These are phyloP conservation scores for Huntiella savannae DNA, from an alignment of 2,329 filamentous ascomycete genomes.

Conservation along the genomic window DNA sequence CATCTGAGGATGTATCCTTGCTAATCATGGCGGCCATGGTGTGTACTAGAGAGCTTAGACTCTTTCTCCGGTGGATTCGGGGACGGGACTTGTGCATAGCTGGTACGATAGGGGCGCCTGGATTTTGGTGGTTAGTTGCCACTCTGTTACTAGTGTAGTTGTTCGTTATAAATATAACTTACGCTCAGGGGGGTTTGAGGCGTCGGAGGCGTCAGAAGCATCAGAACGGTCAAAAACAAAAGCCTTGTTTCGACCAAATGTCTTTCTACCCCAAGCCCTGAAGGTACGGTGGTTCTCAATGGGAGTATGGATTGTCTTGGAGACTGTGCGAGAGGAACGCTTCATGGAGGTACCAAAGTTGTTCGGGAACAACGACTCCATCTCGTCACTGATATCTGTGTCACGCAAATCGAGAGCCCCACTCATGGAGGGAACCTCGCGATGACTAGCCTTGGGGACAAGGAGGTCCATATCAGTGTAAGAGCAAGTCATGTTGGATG, in stretches of 20 bases:
- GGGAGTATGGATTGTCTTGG: slow-evolving; percentile 4
- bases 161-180: not conserved
- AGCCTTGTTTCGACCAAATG: slow-evolving; percentile 8
- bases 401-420: slow-evolving; percentile 10
- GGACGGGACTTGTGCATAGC: slow-evolving; percentile 1
- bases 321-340: not conserved
- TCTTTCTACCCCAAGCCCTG: slow-evolving; percentile 9
- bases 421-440: slow-evolving; percentile 6
- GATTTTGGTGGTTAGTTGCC: no score
- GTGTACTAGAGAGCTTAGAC: slow-evolving; percentile 9
- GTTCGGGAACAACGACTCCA: slow-evolving; percentile 10
- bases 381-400: slow-evolving; percentile 10
- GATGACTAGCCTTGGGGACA: slow-evolving; percentile 6
- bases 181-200: not conserved
- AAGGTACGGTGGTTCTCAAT: slow-evolving; percentile 10
- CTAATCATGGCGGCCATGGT: slow-evolving; percentile 8
- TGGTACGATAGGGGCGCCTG: not conserved
- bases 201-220: slow-evolving; percentile 3
- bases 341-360: slow-evolving; percentile 8
- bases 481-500: not conserved
- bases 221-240: slow-evolving; percentile 4
- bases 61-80: slow-evolving; percentile 8
- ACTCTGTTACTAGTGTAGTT: no score
- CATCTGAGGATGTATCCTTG: not conserved
- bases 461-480: slow-evolving; percentile 4